Evolutionary conservation across 441 rosid genomes (phyloP), one percentile per base, ranked within the genome.

Genomic region (Capsella rubella): DNA sequence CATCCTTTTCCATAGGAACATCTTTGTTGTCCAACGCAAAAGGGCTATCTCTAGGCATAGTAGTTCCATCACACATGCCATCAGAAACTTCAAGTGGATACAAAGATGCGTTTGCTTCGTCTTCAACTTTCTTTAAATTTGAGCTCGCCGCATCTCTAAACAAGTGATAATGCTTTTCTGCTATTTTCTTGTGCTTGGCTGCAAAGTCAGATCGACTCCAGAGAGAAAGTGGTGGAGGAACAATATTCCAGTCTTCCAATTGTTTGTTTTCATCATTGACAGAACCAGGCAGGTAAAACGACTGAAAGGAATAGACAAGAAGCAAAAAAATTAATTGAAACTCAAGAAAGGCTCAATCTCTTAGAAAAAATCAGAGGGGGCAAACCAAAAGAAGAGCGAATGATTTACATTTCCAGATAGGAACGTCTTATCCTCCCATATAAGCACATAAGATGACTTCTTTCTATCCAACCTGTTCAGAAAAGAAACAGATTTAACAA

Each of bases 271-370:
- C 84, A 37, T 59, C 83, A 83, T 84, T 86, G 71, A 89, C 72
- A 52, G 97, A 90, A 15, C 99, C 99, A 49, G 99, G 97, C 69
- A 95, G 85, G 84, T 95, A 95, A 79, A 90, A 95, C 32, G 99
- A 89, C 99, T 95, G 93, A 46, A 80, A 74, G 28, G 45, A 58
- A 35, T 45, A 72, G 68, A 72, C 40, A 73, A 67, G 49, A 73
- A 56, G 57, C 27, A 73, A 37, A 27, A 21, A 6, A 16, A 21
- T 34, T 58, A 56, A 71, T 32, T 8, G 18, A 58, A 72, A 65
- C 39, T 67, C 57, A 52, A 46, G 49, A 21, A 64, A 71, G 40
- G 56, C 68, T 51, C 61, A 35, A 32, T 45, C 31, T 45, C 72
- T 31, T 13, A 60, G 58, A 32, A 59, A 42, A 71, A 18, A 50